Evolutionary conservation across 1,139 yeast genomes (phyloP), one percentile per base, ranked within the genome.

Genomic region (Dujonia santamariae): DNA sequence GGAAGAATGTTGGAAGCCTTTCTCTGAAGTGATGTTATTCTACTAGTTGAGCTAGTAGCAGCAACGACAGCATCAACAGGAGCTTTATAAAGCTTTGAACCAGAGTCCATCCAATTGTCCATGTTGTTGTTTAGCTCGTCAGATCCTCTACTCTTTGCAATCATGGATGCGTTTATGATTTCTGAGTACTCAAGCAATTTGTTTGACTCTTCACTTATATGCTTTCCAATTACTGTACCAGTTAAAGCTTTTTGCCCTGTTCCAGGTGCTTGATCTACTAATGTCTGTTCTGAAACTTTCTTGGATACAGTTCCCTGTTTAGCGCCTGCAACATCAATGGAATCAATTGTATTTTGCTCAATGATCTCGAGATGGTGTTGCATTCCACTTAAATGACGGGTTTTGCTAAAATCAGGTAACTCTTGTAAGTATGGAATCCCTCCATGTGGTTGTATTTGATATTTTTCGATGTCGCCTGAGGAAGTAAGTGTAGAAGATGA

Each of bases 21-120:
- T 32, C 27, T 31, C 26, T 19, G 13, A 13, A 27, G 9, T 8
- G 30, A 15, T 7, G 33, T 26, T 12, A 16, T 26, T 30, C 19
- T 33, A 26, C 32, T 16, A n/a, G n/a, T n/a, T n/a, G n/a, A n/a
- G n/a, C n/a, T n/a, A n/a, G n/a, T n/a, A n/a, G n/a, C n/a, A n/a
- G n/a, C n/a, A n/a, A n/a, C n/a, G n/a, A n/a, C n/a, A n/a, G n/a
- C n/a, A n/a, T n/a, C n/a, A n/a, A n/a, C n/a, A n/a, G n/a, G 34
- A 11, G 25, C 30, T 9, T 37, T 14, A 15, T 37, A 32, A 22
- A 41, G 31, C 11, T 35, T 35, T 3, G 43, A 34, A 4, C 41
- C 39, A 11, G 50, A 41, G 28, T 44, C 51, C 56, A 51, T 51
- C 56, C 56, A 51, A 34, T 51, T 51, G 6, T 34, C 32, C 13